phyloP scores from a whole-genome alignment of 2,329 filamentous ascomycete genomes.

The Amphichorda felina region DNA sequence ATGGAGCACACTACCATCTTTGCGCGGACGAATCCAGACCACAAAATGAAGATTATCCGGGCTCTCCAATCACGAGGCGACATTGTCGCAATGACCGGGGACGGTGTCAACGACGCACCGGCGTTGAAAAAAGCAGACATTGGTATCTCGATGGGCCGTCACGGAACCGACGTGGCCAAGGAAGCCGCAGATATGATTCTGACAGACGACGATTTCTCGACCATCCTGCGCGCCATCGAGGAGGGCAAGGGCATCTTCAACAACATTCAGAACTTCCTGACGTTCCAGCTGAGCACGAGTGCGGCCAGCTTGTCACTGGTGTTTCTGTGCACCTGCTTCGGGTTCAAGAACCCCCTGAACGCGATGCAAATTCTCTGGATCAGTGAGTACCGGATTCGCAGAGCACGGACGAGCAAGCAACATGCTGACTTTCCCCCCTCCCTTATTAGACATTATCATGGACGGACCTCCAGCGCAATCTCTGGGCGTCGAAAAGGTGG shows the following conservation, averaged over 20 bases:
- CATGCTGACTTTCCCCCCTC: slow-evolving; percentile 8
- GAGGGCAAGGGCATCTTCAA: slow-evolving; percentile 99
- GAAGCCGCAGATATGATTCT: slow-evolving; percentile 91
- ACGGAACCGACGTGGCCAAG: slow-evolving; percentile 95
- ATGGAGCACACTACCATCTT: slow-evolving; percentile 90
- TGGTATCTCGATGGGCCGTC: slow-evolving; percentile 89
- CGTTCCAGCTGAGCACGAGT: slow-evolving; percentile 95
- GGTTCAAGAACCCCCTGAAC: slow-evolving; percentile 91
- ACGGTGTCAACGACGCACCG: slow-evolving; percentile 95
- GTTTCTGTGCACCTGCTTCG: slow-evolving; percentile 81
- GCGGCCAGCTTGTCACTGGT: slow-evolving; percentile 87
- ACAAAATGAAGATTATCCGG: slow-evolving; percentile 93
- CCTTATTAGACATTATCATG: slow-evolving; percentile 99
- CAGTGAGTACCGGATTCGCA: slow-evolving; percentile 48
- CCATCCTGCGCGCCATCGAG: slow-evolving; percentile 89
- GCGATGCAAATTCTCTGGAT: slow-evolving; percentile 99
- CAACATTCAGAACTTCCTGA: slow-evolving; percentile 99
- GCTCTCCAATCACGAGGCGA: slow-evolving; percentile 87
- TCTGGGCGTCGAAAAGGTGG: slow-evolving; percentile 87
- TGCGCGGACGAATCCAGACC: slow-evolving; percentile 89
- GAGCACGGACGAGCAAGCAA: not conserved
- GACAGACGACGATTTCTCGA: slow-evolving; percentile 81
- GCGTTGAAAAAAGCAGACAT: slow-evolving; percentile 96
- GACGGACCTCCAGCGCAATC: slow-evolving; percentile 96
- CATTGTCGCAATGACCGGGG: slow-evolving; percentile 97